Evolutionary conservation across 352 stramenopile species (phyloP), one percentile per base, ranked within the genome.

Genomic region (Pythium monospermum): DNA sequence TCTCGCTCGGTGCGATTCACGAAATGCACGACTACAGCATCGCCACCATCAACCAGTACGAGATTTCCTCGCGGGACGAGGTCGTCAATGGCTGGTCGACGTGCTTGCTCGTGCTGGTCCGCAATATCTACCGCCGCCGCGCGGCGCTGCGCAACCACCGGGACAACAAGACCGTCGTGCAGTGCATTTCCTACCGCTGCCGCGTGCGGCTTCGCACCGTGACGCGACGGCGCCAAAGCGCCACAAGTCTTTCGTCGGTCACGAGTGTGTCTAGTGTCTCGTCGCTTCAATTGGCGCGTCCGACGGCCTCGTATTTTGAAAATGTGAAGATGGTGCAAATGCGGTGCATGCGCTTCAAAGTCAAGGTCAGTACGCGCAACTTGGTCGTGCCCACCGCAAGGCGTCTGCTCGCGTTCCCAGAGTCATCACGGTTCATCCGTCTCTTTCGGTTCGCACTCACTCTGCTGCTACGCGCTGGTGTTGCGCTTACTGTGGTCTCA

Each of bases 131-230:
- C 43, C 57, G 64, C 4, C 58, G 65, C 18, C 54, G 62, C 6
- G 44, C 27, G 1, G 43, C 55, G 1, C 26, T 55, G 1, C 62
- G 50, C 16, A 59, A 53, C 37, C 35, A 57, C 12, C 55, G 31
- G 4, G 44, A 38, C 25, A 59, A 68, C 32, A 36, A 42, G 6
- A 63, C 44, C 3, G 38, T 67, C 25, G 50, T 69, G 25, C 42
- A 57, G 21, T 73, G 57, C 50, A 49, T 64, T 33, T 67, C 62
- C 11, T 75, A 67, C 27, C 63, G 59, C 1, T 72, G 59, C 23
- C 45, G 49, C 2, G 55, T 72, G 4, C 53, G 48, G 6, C 37
- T 71, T 18, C 49, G 31, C 6, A 19, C 21, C 13, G 31, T 38
- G 7, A 31, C n/a, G 1, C 26, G 26, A 6, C n/a, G 36, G 15